A percentile compares a stretch with the other conserved stretches of the same genome.
Evolutionary conservation across 192 early-diverging fungal species (phyloP).

Genomic region (Coemansia sp.): DNA sequence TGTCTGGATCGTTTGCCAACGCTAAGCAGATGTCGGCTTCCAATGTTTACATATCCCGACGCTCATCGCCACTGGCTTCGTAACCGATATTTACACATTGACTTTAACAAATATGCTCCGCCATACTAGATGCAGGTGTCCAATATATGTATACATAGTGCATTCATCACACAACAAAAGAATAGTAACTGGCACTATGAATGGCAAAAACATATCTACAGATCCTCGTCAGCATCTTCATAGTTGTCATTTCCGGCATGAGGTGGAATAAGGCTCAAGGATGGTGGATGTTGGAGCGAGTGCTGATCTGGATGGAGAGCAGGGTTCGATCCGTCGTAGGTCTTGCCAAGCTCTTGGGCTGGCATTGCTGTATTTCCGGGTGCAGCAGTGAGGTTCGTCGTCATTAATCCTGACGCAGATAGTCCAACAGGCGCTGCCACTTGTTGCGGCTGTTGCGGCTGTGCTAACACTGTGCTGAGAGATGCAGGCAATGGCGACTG

Average conservation of each 20-base stretch:
- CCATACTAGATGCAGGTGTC: slow-evolving; percentile 29
- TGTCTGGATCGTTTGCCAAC: slow-evolving; percentile 31
- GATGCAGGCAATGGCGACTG: slow-evolving; percentile 16
- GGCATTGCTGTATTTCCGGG: background rate
- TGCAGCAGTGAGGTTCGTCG: background rate
- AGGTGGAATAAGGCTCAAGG: background rate
- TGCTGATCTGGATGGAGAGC: background rate
- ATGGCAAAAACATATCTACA: background rate
- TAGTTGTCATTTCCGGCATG: background rate
- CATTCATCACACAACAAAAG: background rate
- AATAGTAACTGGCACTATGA: background rate
- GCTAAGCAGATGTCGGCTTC: slow-evolving; percentile 39
- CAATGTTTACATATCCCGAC: slow-evolving; percentile 55
- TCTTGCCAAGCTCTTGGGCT: background rate
- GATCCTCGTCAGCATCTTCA: background rate
- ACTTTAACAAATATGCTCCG: slow-evolving; percentile 47
- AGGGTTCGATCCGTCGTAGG: background rate
- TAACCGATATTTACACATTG: slow-evolving; percentile 19
- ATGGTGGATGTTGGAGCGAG: background rate
- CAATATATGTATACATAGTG: background rate
- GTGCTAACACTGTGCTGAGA: background rate
- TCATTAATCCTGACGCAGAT: background rate
- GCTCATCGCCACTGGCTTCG: slow-evolving; percentile 31
- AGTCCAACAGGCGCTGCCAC: background rate
- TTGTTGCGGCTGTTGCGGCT: slow-evolving; percentile 3